A percentile compares a stretch with the other conserved stretches of the same genome.
Conservation (phyloP, 768 basidiomycete genomes). For the Suillus clintonianus region DNA sequence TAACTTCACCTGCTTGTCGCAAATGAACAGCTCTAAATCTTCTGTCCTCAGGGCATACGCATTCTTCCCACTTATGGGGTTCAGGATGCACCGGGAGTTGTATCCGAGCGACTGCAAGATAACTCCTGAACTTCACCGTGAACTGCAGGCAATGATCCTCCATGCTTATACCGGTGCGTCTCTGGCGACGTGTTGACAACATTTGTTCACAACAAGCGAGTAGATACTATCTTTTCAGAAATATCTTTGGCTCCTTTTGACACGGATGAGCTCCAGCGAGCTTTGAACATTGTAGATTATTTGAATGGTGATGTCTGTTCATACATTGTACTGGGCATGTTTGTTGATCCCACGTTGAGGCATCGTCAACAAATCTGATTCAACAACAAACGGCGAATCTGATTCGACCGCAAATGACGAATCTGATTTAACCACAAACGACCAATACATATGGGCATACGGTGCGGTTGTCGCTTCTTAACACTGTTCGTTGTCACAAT, state of each 20-base stretch:
- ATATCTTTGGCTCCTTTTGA: conserved; percentile 10
- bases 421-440: not conserved
- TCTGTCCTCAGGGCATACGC: not conserved
- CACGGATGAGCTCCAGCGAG: conserved; percentile 1
- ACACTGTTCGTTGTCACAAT: not conserved
- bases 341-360: not conserved
- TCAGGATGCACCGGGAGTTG: not conserved
- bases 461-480: not conserved
- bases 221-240: conserved; percentile 1
- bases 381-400: no score
- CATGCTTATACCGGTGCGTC: not conserved
- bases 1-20: not conserved
- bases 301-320: no score
- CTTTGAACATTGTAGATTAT: not conserved
- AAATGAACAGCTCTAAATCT: not conserved
- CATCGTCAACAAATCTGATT: not conserved
- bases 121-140: not conserved
- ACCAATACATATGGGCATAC: not conserved
- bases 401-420: no score
- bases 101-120: not conserved
- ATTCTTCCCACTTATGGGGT: not conserved
- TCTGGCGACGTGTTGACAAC: not conserved
- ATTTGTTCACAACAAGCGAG: not conserved
- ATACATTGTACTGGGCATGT: not conserved
- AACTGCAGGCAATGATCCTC: not conserved